Conservation (phyloP, 441 rosid species). For the Capsella rubella region DNA sequence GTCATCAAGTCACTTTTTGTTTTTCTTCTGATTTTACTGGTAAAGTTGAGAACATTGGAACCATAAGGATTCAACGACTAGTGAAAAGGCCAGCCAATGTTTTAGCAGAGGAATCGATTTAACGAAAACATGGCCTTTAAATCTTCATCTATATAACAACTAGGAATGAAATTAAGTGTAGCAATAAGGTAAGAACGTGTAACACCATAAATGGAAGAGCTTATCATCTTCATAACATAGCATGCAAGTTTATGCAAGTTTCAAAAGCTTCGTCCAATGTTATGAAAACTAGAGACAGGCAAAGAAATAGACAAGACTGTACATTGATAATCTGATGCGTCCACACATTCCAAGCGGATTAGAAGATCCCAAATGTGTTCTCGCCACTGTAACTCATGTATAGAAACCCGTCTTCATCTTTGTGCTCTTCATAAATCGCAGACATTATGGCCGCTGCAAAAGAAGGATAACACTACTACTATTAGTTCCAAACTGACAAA, state of each 20-base stretch:
- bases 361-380: slow-evolving; percentile 40
- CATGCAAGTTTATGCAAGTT: background rate
- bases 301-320: slow-evolving; percentile 27
- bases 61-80: background rate
- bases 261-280: slow-evolving; percentile 13
- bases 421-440: slow-evolving; percentile 40
- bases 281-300: slow-evolving; percentile 8
- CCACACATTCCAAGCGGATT: slow-evolving; percentile 1
- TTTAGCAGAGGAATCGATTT: background rate
- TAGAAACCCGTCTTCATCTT: slow-evolving; percentile 43
- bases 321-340: slow-evolving; percentile 24
- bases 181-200: background rate
- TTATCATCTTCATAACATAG: slow-evolving; percentile 7
- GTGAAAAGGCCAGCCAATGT: background rate
- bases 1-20: too few species aligned
- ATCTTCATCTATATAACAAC: background rate
- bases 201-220: slow-evolving; percentile 12
- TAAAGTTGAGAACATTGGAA: background rate
- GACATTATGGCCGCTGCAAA: slow-evolving; percentile 39
- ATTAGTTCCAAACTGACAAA: slow-evolving; percentile 12
- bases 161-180: background rate
- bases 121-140: background rate
- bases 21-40: too few species aligned
- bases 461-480: slow-evolving; percentile 9
- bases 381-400: slow-evolving; percentile 45